Evolutionary conservation across 75 land plant species (phyloP), one percentile per base, ranked within the genome.

Genomic region (Adiantum capillusveneris): DNA sequence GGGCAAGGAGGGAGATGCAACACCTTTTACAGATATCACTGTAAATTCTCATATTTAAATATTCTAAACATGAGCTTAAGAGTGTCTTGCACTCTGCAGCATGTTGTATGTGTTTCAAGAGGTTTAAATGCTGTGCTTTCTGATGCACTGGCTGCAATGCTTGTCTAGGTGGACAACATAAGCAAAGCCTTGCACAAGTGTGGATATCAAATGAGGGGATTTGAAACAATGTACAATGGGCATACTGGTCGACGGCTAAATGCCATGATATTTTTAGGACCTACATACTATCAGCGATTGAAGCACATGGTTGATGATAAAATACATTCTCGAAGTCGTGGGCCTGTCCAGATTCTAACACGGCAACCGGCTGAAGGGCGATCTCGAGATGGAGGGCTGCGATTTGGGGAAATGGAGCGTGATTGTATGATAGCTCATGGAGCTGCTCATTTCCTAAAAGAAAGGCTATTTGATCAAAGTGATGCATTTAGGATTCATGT

Each of bases 371-470:
- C 99, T 25, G 99, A 95, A 59, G 98, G 98, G 11, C 99, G 99
- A 19, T 95, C 99, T 12, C 84, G 99, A 66, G 99, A 95, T 78
- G 99, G 99, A 75, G 96, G 99, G 41, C 73, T 95, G 54, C 81
- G 99, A 2, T 95, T 95, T 79, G 99, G 99, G 48, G 99, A 95
- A 56, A 95, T 95, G 99, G 99, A 95, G 59, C 71, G 99, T 16
- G 99, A 95, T 60, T 95, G 99, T 44, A 95, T 95, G 99, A 95
- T 95, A 66, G 99, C 99, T 11, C 99, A 95, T 68, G 99, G 99
- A 31, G 96, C 99, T 36, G 96, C 99, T n/a, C 84, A 85, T 58
- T 95, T 95, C 57, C 81, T 95, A 29, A 95, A 95, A 56, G 99
- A 95, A 48, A 71, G 99, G 49, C 60, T 95, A 43, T 95, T 95